These are phyloP conservation scores for Metschnikowia continentalis DNA, from an alignment of 805 yeast genomes.

Conservation along the genomic window DNA sequence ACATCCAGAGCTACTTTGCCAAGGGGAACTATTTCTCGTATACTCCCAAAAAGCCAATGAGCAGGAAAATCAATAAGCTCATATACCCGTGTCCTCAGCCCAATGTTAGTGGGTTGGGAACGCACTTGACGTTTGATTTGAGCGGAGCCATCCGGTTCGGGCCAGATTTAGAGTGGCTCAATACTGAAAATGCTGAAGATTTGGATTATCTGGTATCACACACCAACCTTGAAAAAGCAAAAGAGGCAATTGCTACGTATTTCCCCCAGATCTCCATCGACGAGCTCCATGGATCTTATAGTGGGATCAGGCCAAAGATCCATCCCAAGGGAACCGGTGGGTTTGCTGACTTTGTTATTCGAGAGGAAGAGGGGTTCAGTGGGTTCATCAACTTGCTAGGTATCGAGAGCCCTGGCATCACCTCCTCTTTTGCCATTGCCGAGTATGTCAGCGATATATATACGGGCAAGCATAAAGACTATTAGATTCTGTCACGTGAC, in stretches of 20 bases:
- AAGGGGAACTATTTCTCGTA: slow-evolving; percentile 80
- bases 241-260: slow-evolving; percentile 54
- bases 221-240: slow-evolving; percentile 51
- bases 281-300: slow-evolving; percentile 61
- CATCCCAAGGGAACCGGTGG: slow-evolving; percentile 36
- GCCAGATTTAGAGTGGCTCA: slow-evolving; percentile 84
- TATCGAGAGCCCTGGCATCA: slow-evolving; percentile 88
- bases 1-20: slow-evolving; percentile 60
- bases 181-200: slow-evolving; percentile 25
- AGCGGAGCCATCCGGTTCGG: slow-evolving; percentile 82
- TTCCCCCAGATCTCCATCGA: slow-evolving; percentile 53
- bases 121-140: slow-evolving; percentile 79
- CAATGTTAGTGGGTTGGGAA: slow-evolving; percentile 73
- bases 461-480: background rate
- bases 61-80: slow-evolving; percentile 25
- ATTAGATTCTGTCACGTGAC: background rate
- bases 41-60: slow-evolving; percentile 42
- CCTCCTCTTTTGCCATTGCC: slow-evolving; percentile 79
- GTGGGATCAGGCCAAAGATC: slow-evolving; percentile 84
- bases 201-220: slow-evolving; percentile 47
- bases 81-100: slow-evolving; percentile 77
- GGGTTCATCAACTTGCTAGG: slow-evolving; percentile 80
- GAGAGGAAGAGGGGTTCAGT: slow-evolving; percentile 55
- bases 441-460: slow-evolving; percentile 51
- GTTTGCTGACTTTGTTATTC: slow-evolving; percentile 72